Conservation (phyloP, 495 filamentous ascomycete genomes). For the Penicillium simplicissimum region DNA sequence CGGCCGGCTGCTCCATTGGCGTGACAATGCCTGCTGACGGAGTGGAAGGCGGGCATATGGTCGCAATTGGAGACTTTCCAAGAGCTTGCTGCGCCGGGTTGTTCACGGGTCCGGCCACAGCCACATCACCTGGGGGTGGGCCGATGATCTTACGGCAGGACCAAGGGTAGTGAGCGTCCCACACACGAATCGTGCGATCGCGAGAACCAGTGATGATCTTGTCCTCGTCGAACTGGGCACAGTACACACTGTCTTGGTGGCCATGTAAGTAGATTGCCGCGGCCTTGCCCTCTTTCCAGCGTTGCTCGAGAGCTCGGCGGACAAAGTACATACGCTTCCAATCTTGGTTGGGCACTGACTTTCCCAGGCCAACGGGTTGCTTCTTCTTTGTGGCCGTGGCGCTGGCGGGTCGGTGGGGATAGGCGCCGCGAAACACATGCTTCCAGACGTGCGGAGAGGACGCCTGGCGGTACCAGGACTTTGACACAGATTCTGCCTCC, state of each 20-base stretch:
- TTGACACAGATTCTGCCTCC: conserved; percentile 61
- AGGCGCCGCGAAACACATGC: conserved; percentile 70
- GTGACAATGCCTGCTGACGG: conserved; percentile 32
- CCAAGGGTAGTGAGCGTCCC: conserved; percentile 82
- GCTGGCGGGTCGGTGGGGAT: conserved; percentile 45
- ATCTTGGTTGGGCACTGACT: conserved; percentile 56
- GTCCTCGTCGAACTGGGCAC: conserved; percentile 94
- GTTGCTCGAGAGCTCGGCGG: conserved; percentile 68
- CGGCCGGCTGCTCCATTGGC: conserved; percentile 30
- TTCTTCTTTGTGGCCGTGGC: conserved; percentile 47
- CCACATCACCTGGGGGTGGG: conserved; percentile 34
- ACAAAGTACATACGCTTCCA: conserved; percentile 87
- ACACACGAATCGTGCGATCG: conserved; percentile 91
- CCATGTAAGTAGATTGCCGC: conserved; percentile 86
- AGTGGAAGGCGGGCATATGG: conserved; percentile 45
- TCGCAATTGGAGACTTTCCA: conserved; percentile 47
- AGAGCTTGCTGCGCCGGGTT: conserved; percentile 40
- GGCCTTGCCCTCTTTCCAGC: conserved; percentile 77
- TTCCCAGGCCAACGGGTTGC: conserved; percentile 51
- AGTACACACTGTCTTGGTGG: conserved; percentile 94
- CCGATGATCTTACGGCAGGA: conserved; percentile 81
- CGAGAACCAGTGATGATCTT: conserved; percentile 97
- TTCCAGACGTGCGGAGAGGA: conserved; percentile 74
- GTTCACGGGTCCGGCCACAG: conserved; percentile 36
- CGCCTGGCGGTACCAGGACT: conserved; percentile 61